These are phyloP conservation scores for Paxillus involutus DNA, from an alignment of 768 basidiomycete species.

Conservation along the genomic window DNA sequence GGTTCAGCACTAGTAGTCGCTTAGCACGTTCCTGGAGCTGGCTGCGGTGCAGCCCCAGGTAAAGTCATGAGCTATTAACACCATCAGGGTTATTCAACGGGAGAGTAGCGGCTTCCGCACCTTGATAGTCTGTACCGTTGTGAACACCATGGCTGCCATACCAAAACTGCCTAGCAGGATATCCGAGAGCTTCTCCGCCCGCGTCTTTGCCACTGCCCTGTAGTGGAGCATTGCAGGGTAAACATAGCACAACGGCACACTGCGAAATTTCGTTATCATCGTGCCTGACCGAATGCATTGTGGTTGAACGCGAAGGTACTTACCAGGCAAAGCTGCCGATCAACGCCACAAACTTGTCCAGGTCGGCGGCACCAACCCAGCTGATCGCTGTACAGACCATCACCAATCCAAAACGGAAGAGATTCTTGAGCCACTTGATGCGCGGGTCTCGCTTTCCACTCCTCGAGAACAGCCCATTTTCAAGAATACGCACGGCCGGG, in stretches of 20 bases:
- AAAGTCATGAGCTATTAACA: slow-evolving; percentile 56
- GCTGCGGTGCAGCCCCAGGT: slow-evolving; percentile 41
- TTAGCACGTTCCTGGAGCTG: slow-evolving; percentile 34
- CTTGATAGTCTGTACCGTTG: slow-evolving; percentile 74
- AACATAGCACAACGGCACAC: slow-evolving; percentile 90
- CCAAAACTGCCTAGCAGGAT: slow-evolving; percentile 79
- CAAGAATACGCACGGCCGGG: slow-evolving; percentile 96
- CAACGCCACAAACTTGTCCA: slow-evolving; percentile 95
- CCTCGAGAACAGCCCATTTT: slow-evolving; percentile 88
- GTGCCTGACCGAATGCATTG: not conserved
- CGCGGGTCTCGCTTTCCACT: slow-evolving; percentile 79
- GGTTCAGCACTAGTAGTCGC: not conserved
- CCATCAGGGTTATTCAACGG: slow-evolving; percentile 9
- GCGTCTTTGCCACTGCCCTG: slow-evolving; percentile 77
- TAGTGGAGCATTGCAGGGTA: slow-evolving; percentile 95
- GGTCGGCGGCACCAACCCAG: slow-evolving; percentile 79
- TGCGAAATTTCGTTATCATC: slow-evolving; percentile 30
- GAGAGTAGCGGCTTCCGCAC: slow-evolving; percentile 37
- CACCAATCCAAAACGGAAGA: slow-evolving; percentile 75
- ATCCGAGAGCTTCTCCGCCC: slow-evolving; percentile 64
- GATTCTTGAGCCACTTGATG: slow-evolving; percentile 97
- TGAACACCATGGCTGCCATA: slow-evolving; percentile 67
- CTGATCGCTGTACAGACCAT: slow-evolving; percentile 80
- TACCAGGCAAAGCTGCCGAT: slow-evolving; percentile 94
- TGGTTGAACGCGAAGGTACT: slow-evolving; percentile 23